These are phyloP conservation scores for Termitomyces bulborhizus DNA, from an alignment of 768 basidiomycete genomes.

Conservation along the genomic window DNA sequence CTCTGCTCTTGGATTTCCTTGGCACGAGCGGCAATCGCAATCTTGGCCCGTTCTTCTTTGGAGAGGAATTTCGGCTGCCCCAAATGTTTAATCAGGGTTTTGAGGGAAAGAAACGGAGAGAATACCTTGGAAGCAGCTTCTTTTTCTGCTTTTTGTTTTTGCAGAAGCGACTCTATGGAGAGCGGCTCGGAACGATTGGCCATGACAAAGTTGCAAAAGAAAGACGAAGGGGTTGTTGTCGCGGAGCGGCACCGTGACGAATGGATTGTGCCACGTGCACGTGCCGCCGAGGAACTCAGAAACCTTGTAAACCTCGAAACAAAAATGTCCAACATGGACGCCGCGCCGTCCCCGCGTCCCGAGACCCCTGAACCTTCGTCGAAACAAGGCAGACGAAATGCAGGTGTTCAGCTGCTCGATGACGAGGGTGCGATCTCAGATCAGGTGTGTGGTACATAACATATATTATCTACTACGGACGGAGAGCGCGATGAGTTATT, in stretches of 20 bases:
- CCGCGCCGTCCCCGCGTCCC: conserved; percentile 43
- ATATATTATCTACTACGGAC: too few relatives aligned
- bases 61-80: conserved; percentile 88
- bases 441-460: conserved; percentile 35
- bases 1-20: conserved; percentile 76
- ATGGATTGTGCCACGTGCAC: not conserved
- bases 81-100: not conserved
- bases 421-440: conserved; percentile 63
- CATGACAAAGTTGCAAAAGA: conserved; percentile 6
- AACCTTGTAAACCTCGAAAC: not conserved
- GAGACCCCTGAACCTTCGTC: conserved; percentile 61
- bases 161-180: conserved; percentile 82
- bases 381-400: conserved; percentile 52
- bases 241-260: too few relatives aligned
- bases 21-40: conserved; percentile 84
- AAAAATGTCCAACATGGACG: conserved; percentile 15
- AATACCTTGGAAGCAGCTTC: conserved; percentile 87
- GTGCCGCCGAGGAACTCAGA: not conserved
- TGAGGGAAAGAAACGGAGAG: not conserved
- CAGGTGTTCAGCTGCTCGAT: conserved; percentile 54
- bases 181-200: conserved; percentile 58
- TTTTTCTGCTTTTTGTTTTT: conserved; percentile 83
- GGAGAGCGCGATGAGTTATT: too few relatives aligned
- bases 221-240: not conserved
- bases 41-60: conserved; percentile 83